Conservation (phyloP, 192 early-diverging fungal genomes). For the Backusella liffmaniae region DNA sequence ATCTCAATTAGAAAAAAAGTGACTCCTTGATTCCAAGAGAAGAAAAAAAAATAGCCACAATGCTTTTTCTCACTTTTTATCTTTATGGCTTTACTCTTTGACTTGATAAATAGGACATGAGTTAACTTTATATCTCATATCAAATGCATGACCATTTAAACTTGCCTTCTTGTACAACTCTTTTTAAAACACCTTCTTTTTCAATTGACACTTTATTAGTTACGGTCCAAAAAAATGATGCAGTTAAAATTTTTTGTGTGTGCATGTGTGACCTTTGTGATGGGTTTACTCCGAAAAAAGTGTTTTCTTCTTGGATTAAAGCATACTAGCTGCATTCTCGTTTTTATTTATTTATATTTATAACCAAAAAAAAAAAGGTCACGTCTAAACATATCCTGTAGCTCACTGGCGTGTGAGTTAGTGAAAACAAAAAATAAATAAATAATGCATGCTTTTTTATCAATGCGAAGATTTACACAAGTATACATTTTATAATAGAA, state of each 20-base stretch:
- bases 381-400: background rate
- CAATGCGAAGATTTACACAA: background rate
- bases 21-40: background rate
- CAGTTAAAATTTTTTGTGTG: background rate
- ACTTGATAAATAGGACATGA: background rate
- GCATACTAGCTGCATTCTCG: slow-evolving; percentile 3
- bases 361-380: slow-evolving; percentile 6
- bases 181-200: slow-evolving; percentile 7
- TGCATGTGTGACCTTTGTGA: slow-evolving; percentile 1
- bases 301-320: slow-evolving; percentile 5
- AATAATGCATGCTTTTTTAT: background rate
- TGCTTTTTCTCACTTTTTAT: background rate
- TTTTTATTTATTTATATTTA: slow-evolving; percentile 2
- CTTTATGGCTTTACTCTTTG: background rate
- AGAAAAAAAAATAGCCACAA: background rate
- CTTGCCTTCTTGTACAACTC: background rate
- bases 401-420: slow-evolving; percentile 6
- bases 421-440: background rate
- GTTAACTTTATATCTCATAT: background rate
- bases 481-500: background rate
- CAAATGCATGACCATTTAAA: background rate
- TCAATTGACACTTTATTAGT: slow-evolving; percentile 1
- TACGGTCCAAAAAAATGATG: background rate
- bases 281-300: slow-evolving; percentile 1
- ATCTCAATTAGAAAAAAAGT: background rate